Evolutionary conservation across 371 early-diverging fungal species (phyloP).

Genomic region (Phascolomyces articulosus): DNA sequence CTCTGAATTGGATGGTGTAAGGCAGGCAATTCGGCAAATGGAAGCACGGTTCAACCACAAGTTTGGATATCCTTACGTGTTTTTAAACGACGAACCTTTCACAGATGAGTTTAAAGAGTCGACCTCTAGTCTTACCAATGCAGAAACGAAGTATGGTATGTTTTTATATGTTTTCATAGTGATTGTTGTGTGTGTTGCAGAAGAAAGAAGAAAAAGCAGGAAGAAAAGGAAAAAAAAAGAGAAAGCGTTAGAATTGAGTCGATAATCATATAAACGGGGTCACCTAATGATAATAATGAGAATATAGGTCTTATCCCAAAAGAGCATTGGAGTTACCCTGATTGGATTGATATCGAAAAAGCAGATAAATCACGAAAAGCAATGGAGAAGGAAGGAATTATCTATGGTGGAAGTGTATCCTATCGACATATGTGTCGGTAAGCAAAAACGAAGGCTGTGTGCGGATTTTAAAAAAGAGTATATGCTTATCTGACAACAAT

Average conservation of each 20-base stretch:
- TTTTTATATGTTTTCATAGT: background rate
- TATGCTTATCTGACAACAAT: background rate
- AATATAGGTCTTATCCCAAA: slow-evolving; percentile 52
- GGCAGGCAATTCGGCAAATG: slow-evolving; percentile 70
- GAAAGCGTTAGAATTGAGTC: too few relatives aligned
- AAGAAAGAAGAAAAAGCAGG: too few relatives aligned
- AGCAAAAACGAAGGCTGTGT: background rate
- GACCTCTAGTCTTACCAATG: slow-evolving; percentile 49
- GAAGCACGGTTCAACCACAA: slow-evolving; percentile 85
- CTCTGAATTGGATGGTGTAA: slow-evolving; percentile 72
- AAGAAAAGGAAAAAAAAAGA: too few relatives aligned
- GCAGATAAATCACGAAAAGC: slow-evolving; percentile 57
- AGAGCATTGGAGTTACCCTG: slow-evolving; percentile 85
- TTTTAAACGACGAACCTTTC: slow-evolving; percentile 83
- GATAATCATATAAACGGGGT: too few relatives aligned
- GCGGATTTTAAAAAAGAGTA: too few relatives aligned
- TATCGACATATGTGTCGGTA: slow-evolving; percentile 96
- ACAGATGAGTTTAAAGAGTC: slow-evolving; percentile 73
- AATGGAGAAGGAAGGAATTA: slow-evolving; percentile 68
- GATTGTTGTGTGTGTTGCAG: too few relatives aligned
- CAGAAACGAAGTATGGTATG: slow-evolving; percentile 52
- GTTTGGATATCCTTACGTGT: slow-evolving; percentile 90
- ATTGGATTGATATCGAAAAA: slow-evolving; percentile 74
- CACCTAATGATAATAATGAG: too few relatives aligned
- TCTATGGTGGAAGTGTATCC: slow-evolving; percentile 84